Conservation (phyloP, 345 rosid species). For the Populus davidiana region DNA sequence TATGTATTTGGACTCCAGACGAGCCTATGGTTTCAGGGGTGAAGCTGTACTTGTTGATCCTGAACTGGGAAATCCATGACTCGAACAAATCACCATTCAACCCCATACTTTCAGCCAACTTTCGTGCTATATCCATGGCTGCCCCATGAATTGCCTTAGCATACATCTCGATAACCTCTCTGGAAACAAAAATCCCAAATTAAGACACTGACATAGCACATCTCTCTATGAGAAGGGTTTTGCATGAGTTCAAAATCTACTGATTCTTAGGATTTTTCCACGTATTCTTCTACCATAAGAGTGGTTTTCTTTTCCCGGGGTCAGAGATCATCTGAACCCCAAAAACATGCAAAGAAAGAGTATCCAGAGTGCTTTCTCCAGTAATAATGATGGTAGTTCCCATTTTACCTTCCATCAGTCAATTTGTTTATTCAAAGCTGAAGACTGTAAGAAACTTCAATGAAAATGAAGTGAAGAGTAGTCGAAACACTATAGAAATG, state of each 20-base stretch:
- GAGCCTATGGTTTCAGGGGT: slow-evolving; percentile 61
- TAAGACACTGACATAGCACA: not conserved
- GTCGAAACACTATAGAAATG: not conserved
- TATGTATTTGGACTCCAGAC: slow-evolving; percentile 69
- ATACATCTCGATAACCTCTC: slow-evolving; percentile 58
- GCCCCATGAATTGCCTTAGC: slow-evolving; percentile 53
- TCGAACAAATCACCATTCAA: slow-evolving; percentile 34
- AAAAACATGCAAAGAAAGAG: too few species aligned
- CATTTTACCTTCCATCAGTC: not conserved
- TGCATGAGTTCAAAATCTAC: not conserved
- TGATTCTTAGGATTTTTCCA: not conserved
- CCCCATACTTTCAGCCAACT: slow-evolving; percentile 57
- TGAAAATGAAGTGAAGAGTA: not conserved
- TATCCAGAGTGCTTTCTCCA: not conserved
- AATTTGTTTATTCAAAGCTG: not conserved
- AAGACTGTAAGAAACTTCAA: not conserved
- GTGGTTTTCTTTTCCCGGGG: not conserved
- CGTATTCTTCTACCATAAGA: not conserved
- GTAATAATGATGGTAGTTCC: not conserved
- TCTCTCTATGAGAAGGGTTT: not conserved
- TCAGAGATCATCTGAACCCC: too few species aligned
- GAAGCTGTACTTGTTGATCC: slow-evolving; percentile 80
- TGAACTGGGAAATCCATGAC: slow-evolving; percentile 77
- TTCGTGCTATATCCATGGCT: slow-evolving; percentile 47
- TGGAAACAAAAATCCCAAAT: slow-evolving; percentile 15